Base-by-base conservation (phyloP, 2,329 filamentous ascomycete genomes). In the Alternaria sp. region DNA sequence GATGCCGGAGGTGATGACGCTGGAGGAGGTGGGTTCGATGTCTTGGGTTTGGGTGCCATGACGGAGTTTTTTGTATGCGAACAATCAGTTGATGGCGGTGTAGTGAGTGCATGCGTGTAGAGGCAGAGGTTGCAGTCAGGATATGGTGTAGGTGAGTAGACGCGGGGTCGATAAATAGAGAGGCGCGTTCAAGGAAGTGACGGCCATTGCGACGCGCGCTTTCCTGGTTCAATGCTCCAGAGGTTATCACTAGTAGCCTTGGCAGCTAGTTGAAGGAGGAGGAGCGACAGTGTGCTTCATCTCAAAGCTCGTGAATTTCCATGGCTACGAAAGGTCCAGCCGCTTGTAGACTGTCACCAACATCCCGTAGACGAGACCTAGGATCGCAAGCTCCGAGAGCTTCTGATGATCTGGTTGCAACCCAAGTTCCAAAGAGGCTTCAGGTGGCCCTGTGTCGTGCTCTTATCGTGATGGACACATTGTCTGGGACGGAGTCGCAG, bases 231-330 rank as follows among this genome's bases (percentile, higher is more conserved):
- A 22, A 25, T 10, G 38, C n/a, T 20, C 40, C 22, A 28, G 43
- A 22, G 41, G 32, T 28, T 38, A n/a, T 36, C 51, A 36, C 27
- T 53, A 48, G 41, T 30, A 45, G 46, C 12, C 62, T 65, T 63
- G 65, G 62, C 67, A 38, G 45, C 18, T 11, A 46, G 45, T 38
- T 36, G 28, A 28, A 36, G 60, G 36, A 36, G 60, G 44, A 48
- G 38, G 52, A 41, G 46, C 41, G 34, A 25, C 12, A 36, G 20
- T 27, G 14, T 50, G 30, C 32, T 50, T 2, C 32, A 38, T 25
- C 14, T 8, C 12, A 14, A 14, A 22, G 16, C 46, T 50, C 46
- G 30, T 11, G 32, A 50, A 18, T n/a, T 25, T 18, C 4, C 5
- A n/a, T 6, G 45, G 11, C 16, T 18, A 3, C 30, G 32, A n/a